Conservation (phyloP, 352 stramenopile species). For the Globisporangium emineosum region DNA sequence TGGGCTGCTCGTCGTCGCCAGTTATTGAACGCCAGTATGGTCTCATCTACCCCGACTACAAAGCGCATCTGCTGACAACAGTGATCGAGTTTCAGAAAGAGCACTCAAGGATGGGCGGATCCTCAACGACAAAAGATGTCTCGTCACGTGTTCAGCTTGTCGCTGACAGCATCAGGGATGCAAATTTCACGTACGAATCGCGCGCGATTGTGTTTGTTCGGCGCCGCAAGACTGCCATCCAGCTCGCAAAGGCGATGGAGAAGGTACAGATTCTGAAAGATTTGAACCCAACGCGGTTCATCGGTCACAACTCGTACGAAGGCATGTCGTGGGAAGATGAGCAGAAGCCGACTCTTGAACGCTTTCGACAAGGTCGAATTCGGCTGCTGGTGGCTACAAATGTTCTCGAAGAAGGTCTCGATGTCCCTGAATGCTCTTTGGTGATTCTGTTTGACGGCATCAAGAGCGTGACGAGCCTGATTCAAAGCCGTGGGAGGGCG, state of each 20-base stretch:
- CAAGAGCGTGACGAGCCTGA: slow-evolving; percentile 63
- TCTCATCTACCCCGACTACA: slow-evolving; percentile 31
- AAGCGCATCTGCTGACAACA: slow-evolving; percentile 29
- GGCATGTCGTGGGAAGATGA: slow-evolving; percentile 82
- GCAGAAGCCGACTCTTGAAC: slow-evolving; percentile 64
- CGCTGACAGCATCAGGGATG: slow-evolving; percentile 37
- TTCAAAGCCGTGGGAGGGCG: slow-evolving; percentile 72
- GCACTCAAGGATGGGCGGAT: background rate
- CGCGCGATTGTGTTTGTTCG: slow-evolving; percentile 80
- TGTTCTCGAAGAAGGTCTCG: slow-evolving; percentile 75
- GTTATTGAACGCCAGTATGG: slow-evolving; percentile 24
- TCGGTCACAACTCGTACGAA: slow-evolving; percentile 79
- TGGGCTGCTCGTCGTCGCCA: slow-evolving; percentile 16
- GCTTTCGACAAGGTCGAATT: slow-evolving; percentile 64
- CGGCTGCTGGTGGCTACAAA: slow-evolving; percentile 75
- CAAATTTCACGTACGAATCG: slow-evolving; percentile 50
- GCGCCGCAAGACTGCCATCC: slow-evolving; percentile 60
- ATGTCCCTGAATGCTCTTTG: slow-evolving; percentile 74
- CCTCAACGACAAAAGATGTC: slow-evolving; percentile 28
- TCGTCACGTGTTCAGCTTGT: slow-evolving; percentile 56
- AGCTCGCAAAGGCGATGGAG: slow-evolving; percentile 65
- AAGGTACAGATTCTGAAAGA: slow-evolving; percentile 41
- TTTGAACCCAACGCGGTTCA: slow-evolving; percentile 72
- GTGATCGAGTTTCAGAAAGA: slow-evolving; percentile 21
- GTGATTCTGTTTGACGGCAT: slow-evolving; percentile 80